Evolutionary conservation across 2,329 filamentous ascomycete genomes (phyloP), one percentile per base, ranked within the genome.

Genomic region (Paraphaeosphaeria sporulosa): DNA sequence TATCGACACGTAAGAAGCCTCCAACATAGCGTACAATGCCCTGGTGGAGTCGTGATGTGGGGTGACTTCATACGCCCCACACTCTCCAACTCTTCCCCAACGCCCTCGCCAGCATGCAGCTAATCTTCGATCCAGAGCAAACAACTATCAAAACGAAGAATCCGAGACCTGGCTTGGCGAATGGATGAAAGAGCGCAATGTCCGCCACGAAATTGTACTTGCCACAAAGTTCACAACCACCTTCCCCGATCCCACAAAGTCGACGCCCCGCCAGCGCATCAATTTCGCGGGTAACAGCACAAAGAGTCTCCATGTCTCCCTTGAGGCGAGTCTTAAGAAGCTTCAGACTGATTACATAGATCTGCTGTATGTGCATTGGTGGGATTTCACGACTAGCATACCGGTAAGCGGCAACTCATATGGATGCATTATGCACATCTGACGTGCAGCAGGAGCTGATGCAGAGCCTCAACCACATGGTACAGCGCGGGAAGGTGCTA

Each of bases 181-280:
- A 60, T 86, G 83, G 84, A 78, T 86, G 78, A 71, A 78, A 4
- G 50, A 70, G 32, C 78, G 79, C 48, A 70, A 75, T 12, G 78
- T 77, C 47, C 80, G 83, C 9, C 81, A 85, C 64, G 70, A 85
- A 64, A 81, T 87, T 49, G 81, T 87, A 34, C 66, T 87, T 21
- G 83, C 85, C 0, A 86, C 85, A 19, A 87, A 87, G 68, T 87
- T 81, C 71, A 82, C 82, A 1, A 76, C 73, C 0, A 62, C 57
- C 40, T 74, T 65, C 48, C 69, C 69, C 1, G 55, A 72, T 19
- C 65, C 64, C 23, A 74, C 64, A 1, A 57, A 62, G 32, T 68
- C 72, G 7, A 55, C 61, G 60, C 68, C 68, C n/a, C 70, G 68
- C 60, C 53, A 70, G 68, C 42, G 65, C 66, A 62, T 63, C 63